Conservation (phyloP, 2,329 filamentous ascomycete species). For the Aspergillus luchuensis region DNA sequence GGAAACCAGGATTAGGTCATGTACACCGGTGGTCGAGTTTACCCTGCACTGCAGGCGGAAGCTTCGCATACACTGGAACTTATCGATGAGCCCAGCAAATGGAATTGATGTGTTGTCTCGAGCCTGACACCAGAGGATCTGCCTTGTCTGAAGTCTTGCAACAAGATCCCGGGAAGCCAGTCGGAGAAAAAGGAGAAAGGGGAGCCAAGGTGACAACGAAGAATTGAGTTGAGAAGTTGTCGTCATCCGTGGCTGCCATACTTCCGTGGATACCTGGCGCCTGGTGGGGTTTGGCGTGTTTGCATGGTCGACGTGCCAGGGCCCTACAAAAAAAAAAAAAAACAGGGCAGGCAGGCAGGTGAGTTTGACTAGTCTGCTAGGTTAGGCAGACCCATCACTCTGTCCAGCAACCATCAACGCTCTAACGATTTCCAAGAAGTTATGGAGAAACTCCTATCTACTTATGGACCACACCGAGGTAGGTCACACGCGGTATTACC, state of each 20-base stretch:
- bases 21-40: not conserved
- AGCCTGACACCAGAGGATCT: not conserved
- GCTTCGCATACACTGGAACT: not conserved
- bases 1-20: not conserved
- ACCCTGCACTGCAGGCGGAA: not conserved
- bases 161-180: not conserved
- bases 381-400: not conserved
- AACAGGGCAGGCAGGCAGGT: not conserved
- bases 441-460: not conserved
- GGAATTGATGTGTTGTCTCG: not conserved
- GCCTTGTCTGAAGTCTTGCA: not conserved
- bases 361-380: not conserved
- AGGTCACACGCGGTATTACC: not conserved
- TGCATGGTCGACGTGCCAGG: not conserved
- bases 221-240: not conserved
- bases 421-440: not conserved
- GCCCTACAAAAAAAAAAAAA: no score
- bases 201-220: not conserved
- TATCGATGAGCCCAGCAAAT: not conserved
- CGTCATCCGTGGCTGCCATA: conserved; percentile 7
- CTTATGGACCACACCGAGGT: not conserved
- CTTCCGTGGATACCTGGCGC: not conserved
- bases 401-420: not conserved
- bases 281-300: conserved; percentile 3
- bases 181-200: not conserved